Base-by-base conservation (phyloP, 192 early-diverging fungal genomes). In the Mortierella hygrophila region DNA sequence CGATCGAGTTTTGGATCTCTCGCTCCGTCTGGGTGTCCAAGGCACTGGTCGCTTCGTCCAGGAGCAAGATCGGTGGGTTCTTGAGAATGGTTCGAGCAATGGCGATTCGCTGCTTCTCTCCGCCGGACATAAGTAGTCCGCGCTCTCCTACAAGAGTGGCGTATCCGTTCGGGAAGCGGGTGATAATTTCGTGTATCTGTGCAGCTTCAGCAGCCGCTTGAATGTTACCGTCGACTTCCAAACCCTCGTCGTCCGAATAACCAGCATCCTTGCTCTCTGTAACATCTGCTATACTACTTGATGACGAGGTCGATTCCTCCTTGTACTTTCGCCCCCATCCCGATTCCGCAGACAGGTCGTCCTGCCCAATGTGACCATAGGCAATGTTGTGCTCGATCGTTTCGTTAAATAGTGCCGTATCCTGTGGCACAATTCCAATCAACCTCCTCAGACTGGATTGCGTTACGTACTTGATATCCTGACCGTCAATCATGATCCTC, bases 391-490 rank as follows among this genome's bases (percentile, higher is more conserved):
- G 93, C 73, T 89, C 92, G 32, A 99, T 94, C 9, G 93, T 93
- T 44, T 96, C 92, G 77, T 98, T 98, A 90, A 99, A 99, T 63
- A 99, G 89, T 8, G 78, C 71, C 9, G 94, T 94, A 60, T 95
- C 90, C 82, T 97, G 97, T 23, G 96, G 95, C 0, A 98, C 96
- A 29, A 98, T 95, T 70, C 97, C 97, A 75, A 99, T 96, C 26
- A 81, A 76, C 41, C 88, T 82, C 40, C 98, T 91, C 79, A 99
- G 89, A 70, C 95, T 96, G 32, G 93, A 91, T 38, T 98, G 85
- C 26, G 92, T 92, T 29, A 99, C 87, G 18, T 92, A 72, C 38
- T 89, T 85, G 70, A 99, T 89, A 69, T 96, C 92, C 78, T 98
- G 95, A 0, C 94, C 96, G 77, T 98, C 97, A n/a, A 99, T 93